Conservation (phyloP, 441 rosid species). For the Aquilaria agallochum region DNA sequence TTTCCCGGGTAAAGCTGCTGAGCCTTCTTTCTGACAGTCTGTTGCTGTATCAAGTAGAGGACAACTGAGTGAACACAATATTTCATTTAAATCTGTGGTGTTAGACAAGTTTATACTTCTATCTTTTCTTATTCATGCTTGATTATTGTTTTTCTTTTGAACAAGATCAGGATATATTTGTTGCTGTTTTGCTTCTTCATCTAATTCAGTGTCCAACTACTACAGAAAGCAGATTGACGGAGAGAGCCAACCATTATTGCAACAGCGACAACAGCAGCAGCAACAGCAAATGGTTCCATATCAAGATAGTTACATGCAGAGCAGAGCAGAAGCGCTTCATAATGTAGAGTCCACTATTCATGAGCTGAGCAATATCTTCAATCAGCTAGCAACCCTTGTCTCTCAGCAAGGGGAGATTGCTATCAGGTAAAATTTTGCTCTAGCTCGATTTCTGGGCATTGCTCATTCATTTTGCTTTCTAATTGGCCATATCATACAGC, state of each 20-base stretch:
- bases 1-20: conserved; percentile 40
- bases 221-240: conserved; percentile 64
- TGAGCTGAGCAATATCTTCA: conserved; percentile 78
- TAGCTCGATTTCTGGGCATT: too few relatives aligned
- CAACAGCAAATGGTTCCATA: conserved; percentile 87
- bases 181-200: neutral
- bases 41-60: too few relatives aligned
- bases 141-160: neutral
- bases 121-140: neutral
- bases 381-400: conserved; percentile 87
- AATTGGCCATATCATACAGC: too few relatives aligned
- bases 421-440: conserved; percentile 47
- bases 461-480: too few relatives aligned
- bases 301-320: conserved; percentile 93
- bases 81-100: too few relatives aligned
- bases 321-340: conserved; percentile 91
- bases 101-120: neutral
- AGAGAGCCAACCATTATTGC: conserved; percentile 69
- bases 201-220: too few relatives aligned
- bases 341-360: conserved; percentile 96
- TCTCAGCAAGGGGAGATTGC: conserved; percentile 98
- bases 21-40: too few relatives aligned
- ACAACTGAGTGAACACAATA: too few relatives aligned
- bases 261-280: conserved; percentile 61
- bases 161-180: neutral